A percentile compares a stretch with the other conserved stretches of the same genome.
These are phyloP conservation scores for Penicillium sp. DNA, from an alignment of 2,329 filamentous ascomycete genomes.

Conservation along the genomic window DNA sequence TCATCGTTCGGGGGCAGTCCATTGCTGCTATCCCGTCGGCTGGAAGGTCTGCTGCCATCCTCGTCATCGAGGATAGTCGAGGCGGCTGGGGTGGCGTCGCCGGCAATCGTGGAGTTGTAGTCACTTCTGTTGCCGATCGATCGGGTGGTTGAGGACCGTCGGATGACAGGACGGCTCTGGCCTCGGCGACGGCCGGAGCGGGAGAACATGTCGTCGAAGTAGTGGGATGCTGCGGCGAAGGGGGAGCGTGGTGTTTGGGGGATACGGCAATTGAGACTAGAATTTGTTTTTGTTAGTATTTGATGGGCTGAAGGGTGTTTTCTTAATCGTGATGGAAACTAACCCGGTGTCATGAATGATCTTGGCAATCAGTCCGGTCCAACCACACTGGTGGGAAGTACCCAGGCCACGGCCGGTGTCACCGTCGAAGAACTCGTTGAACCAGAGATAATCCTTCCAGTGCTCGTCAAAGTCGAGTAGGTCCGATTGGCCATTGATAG, in stretches of 20 bases:
- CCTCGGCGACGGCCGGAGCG: slow-evolving; percentile 52
- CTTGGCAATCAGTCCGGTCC: slow-evolving; percentile 93
- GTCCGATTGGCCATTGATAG: slow-evolving; percentile 83
- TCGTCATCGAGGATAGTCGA: slow-evolving; percentile 42
- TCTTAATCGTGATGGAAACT: slow-evolving; percentile 40
- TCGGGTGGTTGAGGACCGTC: slow-evolving; percentile 78
- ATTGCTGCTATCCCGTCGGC: slow-evolving; percentile 46
- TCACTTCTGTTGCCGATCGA: slow-evolving; percentile 85
- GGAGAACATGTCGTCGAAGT: slow-evolving; percentile 89
- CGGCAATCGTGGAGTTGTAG: slow-evolving; percentile 58
- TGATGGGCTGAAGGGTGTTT: background rate
- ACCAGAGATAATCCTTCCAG: slow-evolving; percentile 94
- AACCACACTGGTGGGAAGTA: slow-evolving; percentile 92
- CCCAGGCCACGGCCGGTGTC: slow-evolving; percentile 87
- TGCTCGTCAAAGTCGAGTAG: slow-evolving; percentile 86
- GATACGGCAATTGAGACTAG: slow-evolving; percentile 81
- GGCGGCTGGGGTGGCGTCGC: slow-evolving; percentile 35
- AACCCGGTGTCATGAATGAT: slow-evolving; percentile 98
- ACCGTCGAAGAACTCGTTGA: slow-evolving; percentile 96
- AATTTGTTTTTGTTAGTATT: background rate
- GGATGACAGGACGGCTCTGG: slow-evolving; percentile 60
- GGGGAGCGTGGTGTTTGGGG: slow-evolving; percentile 92
- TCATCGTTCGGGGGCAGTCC: slow-evolving; percentile 44
- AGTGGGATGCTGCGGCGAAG: slow-evolving; percentile 80
- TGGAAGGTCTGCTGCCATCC: slow-evolving; percentile 32